Percentiles rank a stretch among this genome's conserved stretches.
Conservation (phyloP, 805 yeast species). For the Candida loeiensis region DNA sequence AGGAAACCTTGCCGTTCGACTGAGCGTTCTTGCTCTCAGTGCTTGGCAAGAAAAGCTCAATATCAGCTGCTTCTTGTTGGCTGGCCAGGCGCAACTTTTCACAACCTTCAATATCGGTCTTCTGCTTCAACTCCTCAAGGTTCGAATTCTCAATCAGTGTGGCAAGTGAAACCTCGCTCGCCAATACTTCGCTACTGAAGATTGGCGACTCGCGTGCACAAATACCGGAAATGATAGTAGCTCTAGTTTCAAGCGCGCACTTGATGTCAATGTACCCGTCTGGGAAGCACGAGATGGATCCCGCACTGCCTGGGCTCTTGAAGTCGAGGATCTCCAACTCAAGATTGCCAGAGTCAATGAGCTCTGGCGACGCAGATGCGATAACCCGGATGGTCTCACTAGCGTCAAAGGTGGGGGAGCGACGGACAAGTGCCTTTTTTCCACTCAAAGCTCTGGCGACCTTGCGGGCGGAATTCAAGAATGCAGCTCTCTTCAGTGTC, state of each 20-base stretch:
- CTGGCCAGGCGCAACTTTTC: no score
- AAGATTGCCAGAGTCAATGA: not conserved
- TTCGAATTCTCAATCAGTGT: not conserved
- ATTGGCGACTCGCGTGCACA: not conserved
- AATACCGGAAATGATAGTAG: not conserved
- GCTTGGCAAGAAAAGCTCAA: no score
- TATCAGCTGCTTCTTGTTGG: no score
- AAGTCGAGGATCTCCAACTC: not conserved
- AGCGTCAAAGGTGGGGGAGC: not conserved
- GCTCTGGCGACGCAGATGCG: not conserved
- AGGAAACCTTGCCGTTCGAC: not conserved
- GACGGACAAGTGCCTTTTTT: not conserved
- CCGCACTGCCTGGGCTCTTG: not conserved
- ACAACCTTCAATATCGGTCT: no score
- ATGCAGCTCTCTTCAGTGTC: not conserved
- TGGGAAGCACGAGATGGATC: not conserved
- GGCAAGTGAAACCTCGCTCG: not conserved
- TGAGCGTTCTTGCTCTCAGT: no score
- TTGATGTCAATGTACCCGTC: not conserved
- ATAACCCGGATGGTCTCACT: not conserved
- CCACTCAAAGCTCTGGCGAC: not conserved
- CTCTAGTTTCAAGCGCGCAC: not conserved
- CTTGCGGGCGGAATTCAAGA: not conserved
- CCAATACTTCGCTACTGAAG: not conserved
- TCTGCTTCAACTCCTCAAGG: not conserved